Conservation (phyloP, 768 basidiomycete species). For the Leccinellum rugosiceps region DNA sequence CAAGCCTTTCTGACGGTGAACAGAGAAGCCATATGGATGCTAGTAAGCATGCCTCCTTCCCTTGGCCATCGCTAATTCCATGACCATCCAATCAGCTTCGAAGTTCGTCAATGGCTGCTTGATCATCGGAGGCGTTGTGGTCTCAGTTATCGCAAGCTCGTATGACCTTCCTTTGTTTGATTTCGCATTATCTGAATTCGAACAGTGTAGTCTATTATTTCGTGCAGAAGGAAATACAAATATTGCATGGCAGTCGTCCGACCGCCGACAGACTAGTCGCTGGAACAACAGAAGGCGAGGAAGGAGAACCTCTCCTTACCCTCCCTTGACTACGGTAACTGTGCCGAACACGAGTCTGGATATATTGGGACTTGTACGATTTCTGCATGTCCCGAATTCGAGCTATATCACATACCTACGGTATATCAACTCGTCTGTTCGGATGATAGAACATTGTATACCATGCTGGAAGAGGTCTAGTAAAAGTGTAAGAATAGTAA, state of each 20-base stretch:
- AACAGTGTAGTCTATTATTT: constrained; percentile 63
- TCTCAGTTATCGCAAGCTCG: constrained; percentile 65
- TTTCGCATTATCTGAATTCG: constrained; percentile 10
- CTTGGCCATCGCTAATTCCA: constrained; percentile 3
- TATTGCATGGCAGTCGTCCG: constrained; percentile 46
- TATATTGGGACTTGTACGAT: not conserved
- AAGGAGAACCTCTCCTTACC: constrained; percentile 51
- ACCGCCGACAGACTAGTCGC: constrained; percentile 54
- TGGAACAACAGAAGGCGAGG: constrained; percentile 59
- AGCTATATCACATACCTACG: not conserved
- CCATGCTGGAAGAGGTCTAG: constrained; percentile 33
- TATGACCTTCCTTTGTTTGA: constrained; percentile 35
- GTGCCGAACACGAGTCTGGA: not conserved
- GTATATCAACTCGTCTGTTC: not conserved
- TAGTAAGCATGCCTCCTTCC: constrained; percentile 40
- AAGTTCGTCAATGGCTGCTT: constrained; percentile 63
- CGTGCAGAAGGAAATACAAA: constrained; percentile 58
- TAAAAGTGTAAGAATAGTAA: constrained; percentile 94
- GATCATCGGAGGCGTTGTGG: constrained; percentile 54
- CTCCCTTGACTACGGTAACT: not conserved
- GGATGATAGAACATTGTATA: constrained; percentile 4
- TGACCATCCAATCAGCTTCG: constrained; percentile 41
- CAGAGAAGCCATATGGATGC: constrained; percentile 74
- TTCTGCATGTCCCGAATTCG: not conserved
- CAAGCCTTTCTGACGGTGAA: constrained; percentile 71